Evolutionary conservation across 352 stramenopile species (phyloP), one percentile per base, ranked within the genome.

Genomic region (Phytophthora sojae): DNA sequence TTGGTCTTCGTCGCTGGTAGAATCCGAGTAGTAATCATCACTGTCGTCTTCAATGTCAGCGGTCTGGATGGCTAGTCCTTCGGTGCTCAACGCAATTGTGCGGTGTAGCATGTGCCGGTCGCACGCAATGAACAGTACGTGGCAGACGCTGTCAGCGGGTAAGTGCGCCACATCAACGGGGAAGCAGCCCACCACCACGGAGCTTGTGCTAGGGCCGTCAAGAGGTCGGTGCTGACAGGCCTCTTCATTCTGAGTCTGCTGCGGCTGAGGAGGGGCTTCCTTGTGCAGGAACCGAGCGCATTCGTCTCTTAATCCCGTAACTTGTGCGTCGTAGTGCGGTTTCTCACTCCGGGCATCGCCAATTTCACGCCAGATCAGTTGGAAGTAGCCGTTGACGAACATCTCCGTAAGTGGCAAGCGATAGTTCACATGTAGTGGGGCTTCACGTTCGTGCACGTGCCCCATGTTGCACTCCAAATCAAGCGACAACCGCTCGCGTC

Each of bases 81-180:
- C 83, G 1, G 81, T 87, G 49, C 77, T 87, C 30, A 91, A 69
- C 39, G 82, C 79, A 60, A 91, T 82, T n/a, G 75, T 80, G 25
- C 83, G 83, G 55, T 81, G 77, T 57, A 91, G 82, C 61, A 91
- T 71, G 25, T 85, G 69, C 49, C 72, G 76, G 72, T 91, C 81
- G 62, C 79, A 86, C 49, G 83, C 74, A 52, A 91, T 80, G 62
- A 91, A 89, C 37, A 91, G 60, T 44, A 91, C 76, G 52, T 91
- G 72, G 26, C 77, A 87, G 6, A 89, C 81, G 17, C 71, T 77
- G 29, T 87, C 81, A 7, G 72, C 55, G 8, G 77, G 74, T 19
- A 91, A 68, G 8, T 83, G 77, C 8, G 51, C 66, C 42, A 91
- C 81, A 23, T 83, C 73, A 15, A 89, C 53, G 3, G 75, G 56